Evolutionary conservation across 2,329 filamentous ascomycete genomes (phyloP).

Genomic region (Magnaporthiopsis incrustans): DNA sequence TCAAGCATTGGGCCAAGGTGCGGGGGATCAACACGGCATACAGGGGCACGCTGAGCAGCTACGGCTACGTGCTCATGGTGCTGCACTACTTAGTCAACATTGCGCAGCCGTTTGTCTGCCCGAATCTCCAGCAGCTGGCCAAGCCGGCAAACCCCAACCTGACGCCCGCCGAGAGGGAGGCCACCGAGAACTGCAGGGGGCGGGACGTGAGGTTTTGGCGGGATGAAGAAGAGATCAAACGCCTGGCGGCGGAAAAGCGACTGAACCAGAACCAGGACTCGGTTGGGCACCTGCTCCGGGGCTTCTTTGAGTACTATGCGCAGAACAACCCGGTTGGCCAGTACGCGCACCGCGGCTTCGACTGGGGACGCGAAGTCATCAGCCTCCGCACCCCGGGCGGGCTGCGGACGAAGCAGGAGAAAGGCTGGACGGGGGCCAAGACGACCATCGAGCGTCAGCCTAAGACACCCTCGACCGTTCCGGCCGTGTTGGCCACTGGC

Average conservation of each 20-base stretch:
- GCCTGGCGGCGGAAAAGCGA: constrained; percentile 47
- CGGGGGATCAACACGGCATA: constrained; percentile 83
- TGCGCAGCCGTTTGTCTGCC: constrained; percentile 70
- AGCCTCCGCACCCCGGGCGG: constrained; percentile 68
- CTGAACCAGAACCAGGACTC: constrained; percentile 63
- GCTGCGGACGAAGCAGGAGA: constrained; percentile 63
- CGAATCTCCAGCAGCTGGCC: constrained; percentile 64
- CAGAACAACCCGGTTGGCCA: constrained; percentile 47
- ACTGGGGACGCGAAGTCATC: constrained; percentile 73
- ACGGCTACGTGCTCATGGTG: constrained; percentile 89
- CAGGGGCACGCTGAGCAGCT: constrained; percentile 77
- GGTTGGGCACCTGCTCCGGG: constrained; percentile 63
- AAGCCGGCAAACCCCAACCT: constrained; percentile 31
- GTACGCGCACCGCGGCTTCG: constrained; percentile 51
- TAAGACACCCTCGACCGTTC: constrained; percentile 10
- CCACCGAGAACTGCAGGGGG: constrained; percentile 48
- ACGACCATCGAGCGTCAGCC: constrained; percentile 49
- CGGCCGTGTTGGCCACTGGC: neutral
- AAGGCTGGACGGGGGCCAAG: constrained; percentile 81
- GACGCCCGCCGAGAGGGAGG: constrained; percentile 27
- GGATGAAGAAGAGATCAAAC: constrained; percentile 60
- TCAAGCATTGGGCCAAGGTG: constrained; percentile 85
- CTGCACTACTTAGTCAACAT: constrained; percentile 85
- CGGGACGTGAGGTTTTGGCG: constrained; percentile 71
- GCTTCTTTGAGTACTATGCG: constrained; percentile 85